These are phyloP conservation scores for Suhomyces wounanorum DNA, from an alignment of 1,139 yeast genomes.

Conservation along the genomic window DNA sequence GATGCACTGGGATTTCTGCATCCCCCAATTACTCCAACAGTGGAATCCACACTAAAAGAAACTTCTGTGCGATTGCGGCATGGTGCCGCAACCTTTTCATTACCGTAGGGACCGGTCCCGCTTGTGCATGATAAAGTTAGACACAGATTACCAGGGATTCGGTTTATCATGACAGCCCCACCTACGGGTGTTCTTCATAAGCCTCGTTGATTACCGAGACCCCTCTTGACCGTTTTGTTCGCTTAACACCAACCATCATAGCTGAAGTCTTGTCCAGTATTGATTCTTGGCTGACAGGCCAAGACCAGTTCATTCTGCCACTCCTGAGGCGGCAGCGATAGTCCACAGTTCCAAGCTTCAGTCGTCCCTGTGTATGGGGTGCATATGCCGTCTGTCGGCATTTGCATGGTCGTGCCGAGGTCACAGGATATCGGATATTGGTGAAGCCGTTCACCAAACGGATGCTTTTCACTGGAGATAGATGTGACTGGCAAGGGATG, in stretches of 20 bases:
- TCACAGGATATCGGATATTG: not conserved
- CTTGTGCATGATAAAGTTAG: not conserved
- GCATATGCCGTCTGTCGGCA: not conserved
- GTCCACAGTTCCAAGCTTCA: not conserved
- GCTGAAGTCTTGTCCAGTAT: not conserved
- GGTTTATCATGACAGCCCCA: not conserved
- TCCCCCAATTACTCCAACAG: not conserved
- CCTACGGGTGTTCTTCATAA: not conserved
- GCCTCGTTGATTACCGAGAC: not conserved
- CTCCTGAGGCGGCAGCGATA: not conserved
- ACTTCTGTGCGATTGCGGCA: not conserved
- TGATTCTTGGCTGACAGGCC: not conserved
- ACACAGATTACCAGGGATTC: not conserved
- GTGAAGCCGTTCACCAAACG: constrained; percentile 7
- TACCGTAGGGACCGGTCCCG: not conserved
- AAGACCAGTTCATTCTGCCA: not conserved
- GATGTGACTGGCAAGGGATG: not conserved
- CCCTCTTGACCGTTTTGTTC: not conserved
- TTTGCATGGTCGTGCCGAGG: not conserved
- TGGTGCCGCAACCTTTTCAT: not conserved
- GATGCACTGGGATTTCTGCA: not conserved
- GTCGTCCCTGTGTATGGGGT: not conserved
- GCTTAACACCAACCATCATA: not conserved
- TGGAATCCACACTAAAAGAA: not conserved
- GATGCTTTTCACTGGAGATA: not conserved